Percentiles rank a stretch among this genome's conserved stretches.
phyloP scores from a whole-genome alignment of 768 basidiomycete species.

The Amanita phalloides region DNA sequence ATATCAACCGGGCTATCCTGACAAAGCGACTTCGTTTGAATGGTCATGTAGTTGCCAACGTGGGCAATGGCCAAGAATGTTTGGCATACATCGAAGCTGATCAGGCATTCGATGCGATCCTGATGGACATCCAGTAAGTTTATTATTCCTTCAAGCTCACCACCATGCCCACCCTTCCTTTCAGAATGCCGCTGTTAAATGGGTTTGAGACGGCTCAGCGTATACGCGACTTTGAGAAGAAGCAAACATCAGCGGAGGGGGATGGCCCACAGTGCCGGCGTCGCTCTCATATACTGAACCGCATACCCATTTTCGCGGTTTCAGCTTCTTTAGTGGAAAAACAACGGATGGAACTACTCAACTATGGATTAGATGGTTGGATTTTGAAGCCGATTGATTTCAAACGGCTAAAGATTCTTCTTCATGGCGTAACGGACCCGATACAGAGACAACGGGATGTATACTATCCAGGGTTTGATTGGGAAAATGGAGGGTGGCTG shows the following conservation, averaged over 20 bases:
- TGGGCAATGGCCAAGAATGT: slow-evolving; percentile 69
- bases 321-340: slow-evolving; percentile 59
- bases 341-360: slow-evolving; percentile 41
- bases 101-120: slow-evolving; percentile 53
- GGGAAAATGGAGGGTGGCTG: slow-evolving; percentile 61
- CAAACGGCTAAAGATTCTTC: slow-evolving; percentile 44
- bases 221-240: slow-evolving; percentile 52
- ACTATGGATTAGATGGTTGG: slow-evolving; percentile 69
- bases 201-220: slow-evolving; percentile 59
- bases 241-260: neutral
- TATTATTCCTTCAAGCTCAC: neutral
- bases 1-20: slow-evolving; percentile 63
- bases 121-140: slow-evolving; percentile 79
- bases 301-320: slow-evolving; percentile 76
- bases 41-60: slow-evolving; percentile 54
- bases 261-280: slow-evolving; percentile 10
- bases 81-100: slow-evolving; percentile 49
- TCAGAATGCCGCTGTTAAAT: slow-evolving; percentile 72
- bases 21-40: slow-evolving; percentile 55
- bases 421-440: slow-evolving; percentile 48
- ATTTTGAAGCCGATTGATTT: slow-evolving; percentile 79
- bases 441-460: slow-evolving; percentile 39
- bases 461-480: slow-evolving; percentile 39
- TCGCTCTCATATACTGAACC: slow-evolving; percentile 40
- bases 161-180: neutral